Conservation (phyloP, 164 flowering plant genomes). For the Saururus chinensis region DNA sequence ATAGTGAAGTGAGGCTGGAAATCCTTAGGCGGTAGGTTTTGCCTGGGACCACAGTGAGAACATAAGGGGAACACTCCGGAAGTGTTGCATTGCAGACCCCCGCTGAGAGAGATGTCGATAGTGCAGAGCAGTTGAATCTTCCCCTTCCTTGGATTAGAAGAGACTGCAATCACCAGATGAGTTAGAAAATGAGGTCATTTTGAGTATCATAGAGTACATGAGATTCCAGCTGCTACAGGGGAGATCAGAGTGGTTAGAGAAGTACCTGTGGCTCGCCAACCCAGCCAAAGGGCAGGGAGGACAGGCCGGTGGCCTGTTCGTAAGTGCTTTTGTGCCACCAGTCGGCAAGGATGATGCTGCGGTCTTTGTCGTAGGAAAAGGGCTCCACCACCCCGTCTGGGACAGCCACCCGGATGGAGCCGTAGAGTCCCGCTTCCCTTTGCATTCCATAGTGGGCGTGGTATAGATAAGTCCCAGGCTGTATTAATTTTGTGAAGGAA, state of each 20-base stretch:
- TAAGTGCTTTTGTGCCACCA: slow-evolving; percentile 69
- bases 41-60: slow-evolving; percentile 55
- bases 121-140: slow-evolving; percentile 51
- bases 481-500: neutral
- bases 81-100: slow-evolving; percentile 42
- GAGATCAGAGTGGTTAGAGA: neutral
- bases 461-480: slow-evolving; percentile 86
- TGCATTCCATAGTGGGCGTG: slow-evolving; percentile 96
- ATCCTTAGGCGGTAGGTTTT: slow-evolving; percentile 70
- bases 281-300: slow-evolving; percentile 70
- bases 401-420: slow-evolving; percentile 49
- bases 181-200: too few relatives aligned
- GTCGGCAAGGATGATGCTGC: slow-evolving; percentile 60
- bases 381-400: slow-evolving; percentile 59
- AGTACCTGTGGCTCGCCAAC: slow-evolving; percentile 82
- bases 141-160: slow-evolving; percentile 81
- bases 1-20: slow-evolving; percentile 56
- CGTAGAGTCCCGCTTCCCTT: slow-evolving; percentile 72
- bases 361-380: slow-evolving; percentile 60
- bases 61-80: slow-evolving; percentile 56
- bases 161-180: slow-evolving; percentile 33
- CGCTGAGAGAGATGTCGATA: slow-evolving; percentile 10
- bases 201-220: too few relatives aligned
- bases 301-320: slow-evolving; percentile 59
- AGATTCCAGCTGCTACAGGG: too few relatives aligned